Evolutionary conservation across 768 basidiomycete genomes (phyloP).

Genomic region (Lentinula detonsa): DNA sequence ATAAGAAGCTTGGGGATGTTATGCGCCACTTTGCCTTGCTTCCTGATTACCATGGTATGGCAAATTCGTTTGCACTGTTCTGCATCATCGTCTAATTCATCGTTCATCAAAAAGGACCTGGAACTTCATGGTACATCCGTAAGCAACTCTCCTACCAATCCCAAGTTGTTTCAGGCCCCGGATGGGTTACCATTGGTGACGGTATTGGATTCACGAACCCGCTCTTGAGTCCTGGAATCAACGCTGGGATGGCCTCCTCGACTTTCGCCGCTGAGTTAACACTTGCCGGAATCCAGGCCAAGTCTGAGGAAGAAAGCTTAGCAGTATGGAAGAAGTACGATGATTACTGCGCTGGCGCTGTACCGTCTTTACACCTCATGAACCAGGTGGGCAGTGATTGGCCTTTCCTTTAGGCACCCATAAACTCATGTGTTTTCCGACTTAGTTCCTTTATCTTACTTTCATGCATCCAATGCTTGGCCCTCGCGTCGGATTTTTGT

Average conservation of each 20-base stretch:
- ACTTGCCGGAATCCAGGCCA: background rate
- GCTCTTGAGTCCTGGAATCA: constrained; percentile 12
- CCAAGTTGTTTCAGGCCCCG: constrained; percentile 10
- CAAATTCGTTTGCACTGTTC: too few relatives aligned
- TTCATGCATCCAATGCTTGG: constrained; percentile 11
- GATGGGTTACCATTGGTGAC: constrained; percentile 12
- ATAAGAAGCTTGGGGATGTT: constrained; percentile 11
- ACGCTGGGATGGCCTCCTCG: constrained; percentile 11
- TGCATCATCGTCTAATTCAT: background rate
- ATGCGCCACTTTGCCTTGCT: constrained; percentile 11
- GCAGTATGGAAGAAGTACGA: background rate
- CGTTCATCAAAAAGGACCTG: constrained; percentile 3
- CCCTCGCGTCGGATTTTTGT: constrained; percentile 11
- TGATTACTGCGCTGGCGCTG: background rate
- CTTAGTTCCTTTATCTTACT: constrained; percentile 12
- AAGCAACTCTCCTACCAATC: constrained; percentile 12
- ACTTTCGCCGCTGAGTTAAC: constrained; percentile 10
- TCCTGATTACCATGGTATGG: constrained; percentile 4
- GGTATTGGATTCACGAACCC: constrained; percentile 12
- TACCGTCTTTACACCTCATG: background rate
- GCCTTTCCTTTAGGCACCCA: background rate
- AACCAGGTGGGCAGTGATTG: background rate
- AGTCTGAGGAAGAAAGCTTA: background rate
- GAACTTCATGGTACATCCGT: constrained; percentile 13
- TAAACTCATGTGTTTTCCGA: background rate